These are phyloP conservation scores for Penicillium janthinellum DNA, from an alignment of 2,329 filamentous ascomycete genomes.

Conservation along the genomic window DNA sequence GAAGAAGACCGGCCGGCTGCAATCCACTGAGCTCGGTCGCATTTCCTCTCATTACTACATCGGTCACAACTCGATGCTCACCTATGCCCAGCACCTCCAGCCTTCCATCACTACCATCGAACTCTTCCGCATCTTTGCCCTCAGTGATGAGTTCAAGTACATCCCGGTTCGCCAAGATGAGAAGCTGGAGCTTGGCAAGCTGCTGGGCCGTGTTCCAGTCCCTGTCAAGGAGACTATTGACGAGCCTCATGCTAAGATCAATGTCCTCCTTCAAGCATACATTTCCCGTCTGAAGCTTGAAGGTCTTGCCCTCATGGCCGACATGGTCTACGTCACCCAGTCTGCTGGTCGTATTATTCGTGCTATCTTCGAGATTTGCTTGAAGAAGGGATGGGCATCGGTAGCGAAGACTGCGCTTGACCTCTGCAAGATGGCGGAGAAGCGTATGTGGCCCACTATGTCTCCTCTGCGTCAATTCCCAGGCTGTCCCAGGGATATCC, in stretches of 20 bases:
- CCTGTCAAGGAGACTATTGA: slow-evolving; percentile 98
- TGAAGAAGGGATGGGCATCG: slow-evolving; percentile 94
- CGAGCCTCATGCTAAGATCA: slow-evolving; percentile 96
- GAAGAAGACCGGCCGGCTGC: slow-evolving; percentile 83
- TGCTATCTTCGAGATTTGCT: slow-evolving; percentile 93
- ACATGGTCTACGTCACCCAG: slow-evolving; percentile 98
- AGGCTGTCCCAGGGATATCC: slow-evolving; percentile 76
- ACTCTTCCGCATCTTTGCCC: slow-evolving; percentile 91
- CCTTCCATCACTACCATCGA: slow-evolving; percentile 92
- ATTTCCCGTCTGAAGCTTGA: slow-evolving; percentile 94
- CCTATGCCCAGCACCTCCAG: slow-evolving; percentile 93
- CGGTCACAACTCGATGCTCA: slow-evolving; percentile 92
- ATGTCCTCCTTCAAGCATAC: slow-evolving; percentile 93
- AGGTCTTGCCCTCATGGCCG: slow-evolving; percentile 92
- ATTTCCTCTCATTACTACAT: slow-evolving; percentile 99
- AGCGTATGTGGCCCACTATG: slow-evolving; percentile 99
- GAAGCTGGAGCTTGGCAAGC: slow-evolving; percentile 91
- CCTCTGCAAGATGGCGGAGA: slow-evolving; percentile 98
- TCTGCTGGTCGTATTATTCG: slow-evolving; percentile 94
- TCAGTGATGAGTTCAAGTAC: slow-evolving; percentile 98
- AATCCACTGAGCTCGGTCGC: slow-evolving; percentile 89
- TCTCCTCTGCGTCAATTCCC: slow-evolving; percentile 90
- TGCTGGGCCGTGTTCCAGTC: slow-evolving; percentile 86
- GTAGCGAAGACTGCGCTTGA: slow-evolving; percentile 91
- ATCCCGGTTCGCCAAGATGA: slow-evolving; percentile 97